Evolutionary conservation across 345 rosid species (phyloP).

Genomic region (Salix suchowensis): DNA sequence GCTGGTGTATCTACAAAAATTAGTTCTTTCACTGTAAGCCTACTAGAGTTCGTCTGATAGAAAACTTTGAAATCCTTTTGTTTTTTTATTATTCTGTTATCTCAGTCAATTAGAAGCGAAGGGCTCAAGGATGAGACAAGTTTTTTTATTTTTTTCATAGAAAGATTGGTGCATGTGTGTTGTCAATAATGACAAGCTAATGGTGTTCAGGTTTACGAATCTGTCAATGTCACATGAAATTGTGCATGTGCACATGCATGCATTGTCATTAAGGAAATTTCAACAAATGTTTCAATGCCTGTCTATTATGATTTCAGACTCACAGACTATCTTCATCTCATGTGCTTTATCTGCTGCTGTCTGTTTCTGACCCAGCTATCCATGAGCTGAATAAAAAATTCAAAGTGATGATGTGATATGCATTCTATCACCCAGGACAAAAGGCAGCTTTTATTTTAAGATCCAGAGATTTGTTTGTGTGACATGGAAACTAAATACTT

Average conservation of each 20-base stretch:
- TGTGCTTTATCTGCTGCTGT: background rate
- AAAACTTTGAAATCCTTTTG: background rate
- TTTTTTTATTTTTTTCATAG: too few relatives aligned
- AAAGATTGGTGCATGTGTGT: too few relatives aligned
- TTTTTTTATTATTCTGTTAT: too few relatives aligned
- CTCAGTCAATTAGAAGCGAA: too few relatives aligned
- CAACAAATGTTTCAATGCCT: background rate
- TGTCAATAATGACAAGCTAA: too few relatives aligned
- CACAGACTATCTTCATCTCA: background rate
- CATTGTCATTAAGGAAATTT: background rate
- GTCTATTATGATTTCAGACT: background rate
- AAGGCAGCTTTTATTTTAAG: background rate
- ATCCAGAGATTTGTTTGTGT: background rate
- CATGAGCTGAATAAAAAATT: background rate
- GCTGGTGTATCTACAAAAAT: slow-evolving; percentile 38
- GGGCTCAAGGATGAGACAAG: too few relatives aligned
- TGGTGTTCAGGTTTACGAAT: too few relatives aligned
- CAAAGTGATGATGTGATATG: background rate
- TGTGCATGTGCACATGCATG: too few relatives aligned
- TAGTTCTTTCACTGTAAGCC: slow-evolving; percentile 48
- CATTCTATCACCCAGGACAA: background rate
- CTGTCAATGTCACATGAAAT: too few relatives aligned
- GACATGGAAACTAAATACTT: background rate
- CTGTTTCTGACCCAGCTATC: too few relatives aligned
- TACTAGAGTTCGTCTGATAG: background rate